Conservation (phyloP, 116 monocot genomes). For the Posidonia oceanica region DNA sequence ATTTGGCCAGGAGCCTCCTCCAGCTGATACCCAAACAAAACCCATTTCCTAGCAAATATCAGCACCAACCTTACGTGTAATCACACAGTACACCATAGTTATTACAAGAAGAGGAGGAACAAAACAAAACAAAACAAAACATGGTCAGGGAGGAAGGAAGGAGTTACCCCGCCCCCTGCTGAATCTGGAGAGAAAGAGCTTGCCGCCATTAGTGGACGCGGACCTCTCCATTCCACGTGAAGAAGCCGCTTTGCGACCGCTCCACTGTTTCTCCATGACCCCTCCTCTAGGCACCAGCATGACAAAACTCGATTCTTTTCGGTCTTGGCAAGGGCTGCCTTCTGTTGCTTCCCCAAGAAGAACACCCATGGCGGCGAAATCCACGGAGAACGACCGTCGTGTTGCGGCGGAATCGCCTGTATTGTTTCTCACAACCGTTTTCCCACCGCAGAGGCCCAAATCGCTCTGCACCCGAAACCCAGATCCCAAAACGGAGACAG, state of each 20-base stretch:
- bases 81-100: no score
- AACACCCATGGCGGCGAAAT: conserved; percentile 20
- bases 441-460: background rate
- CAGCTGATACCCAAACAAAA: no score
- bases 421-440: no score
- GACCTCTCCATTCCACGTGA: conserved; percentile 22
- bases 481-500: background rate
- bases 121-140: background rate
- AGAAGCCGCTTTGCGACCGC: conserved; percentile 12
- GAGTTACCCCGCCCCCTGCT: conserved; percentile 16
- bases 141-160: conserved; percentile 28
- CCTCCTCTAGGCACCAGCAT: background rate
- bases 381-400: conserved; percentile 53
- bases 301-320: background rate
- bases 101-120: no score
- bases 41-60: no score
- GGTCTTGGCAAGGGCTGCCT: background rate
- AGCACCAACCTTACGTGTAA: no score
- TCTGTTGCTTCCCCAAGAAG: background rate
- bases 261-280: conserved; percentile 5
- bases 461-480: conserved; percentile 10
- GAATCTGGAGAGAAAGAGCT: conserved; percentile 22
- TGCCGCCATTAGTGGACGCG: conserved; percentile 21
- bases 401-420: background rate
- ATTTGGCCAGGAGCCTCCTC: no score